A percentile compares a stretch with the other conserved stretches of the same genome.
Evolutionary conservation across 495 filamentous ascomycete genomes (phyloP).

Genomic region (Penicillium macrosclerotiorum): DNA sequence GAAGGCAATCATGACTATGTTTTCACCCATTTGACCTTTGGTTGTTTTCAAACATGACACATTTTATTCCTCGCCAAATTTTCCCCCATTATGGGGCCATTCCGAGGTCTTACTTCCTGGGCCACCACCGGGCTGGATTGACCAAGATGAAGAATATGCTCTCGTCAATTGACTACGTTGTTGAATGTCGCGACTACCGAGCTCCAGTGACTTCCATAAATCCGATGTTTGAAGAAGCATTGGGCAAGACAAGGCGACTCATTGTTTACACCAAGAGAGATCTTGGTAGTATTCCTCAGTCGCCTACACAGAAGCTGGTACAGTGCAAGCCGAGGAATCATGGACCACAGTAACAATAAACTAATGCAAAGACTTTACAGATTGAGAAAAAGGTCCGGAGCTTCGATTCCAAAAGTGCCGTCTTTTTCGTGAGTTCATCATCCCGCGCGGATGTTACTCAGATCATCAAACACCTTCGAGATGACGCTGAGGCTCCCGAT

Average conservation of each 20-base stretch:
- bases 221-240: conserved; percentile 78
- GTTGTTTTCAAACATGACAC: conserved; percentile 19
- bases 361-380: conserved; percentile 14
- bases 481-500: conserved; percentile 41
- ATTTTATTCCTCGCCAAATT: conserved; percentile 68
- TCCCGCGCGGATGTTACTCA: conserved; percentile 47
- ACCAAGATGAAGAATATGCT: conserved; percentile 82
- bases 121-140: conserved; percentile 85
- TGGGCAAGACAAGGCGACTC: conserved; percentile 67
- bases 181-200: conserved; percentile 94
- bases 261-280: conserved; percentile 92
- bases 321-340: conserved; percentile 8
- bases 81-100: conserved; percentile 71
- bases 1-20: conserved; percentile 11
- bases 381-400: conserved; percentile 48
- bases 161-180: conserved; percentile 76
- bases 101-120: conserved; percentile 92
- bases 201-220: conserved; percentile 86
- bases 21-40: neutral
- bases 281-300: conserved; percentile 52
- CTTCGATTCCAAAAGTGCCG: conserved; percentile 56
- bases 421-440: conserved; percentile 63
- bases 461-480: conserved; percentile 57
- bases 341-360: neutral
- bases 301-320: conserved; percentile 27